Evolutionary conservation across 768 basidiomycete genomes (phyloP).

Genomic region (Pleurotus giganteus): DNA sequence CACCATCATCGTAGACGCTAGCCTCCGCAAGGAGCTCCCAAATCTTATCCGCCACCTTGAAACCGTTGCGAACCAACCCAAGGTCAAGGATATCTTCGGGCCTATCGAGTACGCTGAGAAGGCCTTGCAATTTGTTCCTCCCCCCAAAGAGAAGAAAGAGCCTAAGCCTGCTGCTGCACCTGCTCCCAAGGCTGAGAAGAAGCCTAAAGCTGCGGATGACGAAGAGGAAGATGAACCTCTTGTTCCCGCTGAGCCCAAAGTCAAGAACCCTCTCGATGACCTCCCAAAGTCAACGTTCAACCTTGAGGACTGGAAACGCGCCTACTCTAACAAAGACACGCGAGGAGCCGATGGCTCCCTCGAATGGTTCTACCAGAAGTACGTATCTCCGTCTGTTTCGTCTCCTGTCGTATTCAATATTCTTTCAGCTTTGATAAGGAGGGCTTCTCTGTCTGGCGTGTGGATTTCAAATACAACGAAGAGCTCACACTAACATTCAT

Average conservation of each 20-base stretch:
- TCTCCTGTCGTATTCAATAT: background rate
- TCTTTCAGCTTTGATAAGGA: slow-evolving; percentile 73
- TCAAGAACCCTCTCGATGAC: slow-evolving; percentile 91
- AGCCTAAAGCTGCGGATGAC: slow-evolving; percentile 51
- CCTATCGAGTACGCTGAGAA: slow-evolving; percentile 64
- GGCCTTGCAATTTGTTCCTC: slow-evolving; percentile 66
- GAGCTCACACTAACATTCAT: slow-evolving; percentile 93
- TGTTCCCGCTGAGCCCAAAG: slow-evolving; percentile 82
- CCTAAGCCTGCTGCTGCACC: slow-evolving; percentile 54
- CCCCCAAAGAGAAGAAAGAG: slow-evolving; percentile 78
- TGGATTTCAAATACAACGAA: slow-evolving; percentile 96
- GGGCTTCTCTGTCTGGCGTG: slow-evolving; percentile 88
- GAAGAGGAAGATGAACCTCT: slow-evolving; percentile 78
- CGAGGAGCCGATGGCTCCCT: slow-evolving; percentile 76
- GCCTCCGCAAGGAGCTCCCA: slow-evolving; percentile 62
- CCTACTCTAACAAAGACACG: slow-evolving; percentile 98
- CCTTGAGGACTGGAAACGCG: slow-evolving; percentile 96
- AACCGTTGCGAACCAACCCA: slow-evolving; percentile 84
- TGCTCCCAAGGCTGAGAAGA: slow-evolving; percentile 63
- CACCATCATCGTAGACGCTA: slow-evolving; percentile 59
- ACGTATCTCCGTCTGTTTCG: slow-evolving; percentile 27
- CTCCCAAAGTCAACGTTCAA: slow-evolving; percentile 87
- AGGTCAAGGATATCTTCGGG: slow-evolving; percentile 66
- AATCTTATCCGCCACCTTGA: slow-evolving; percentile 83
- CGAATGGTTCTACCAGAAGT: slow-evolving; percentile 98